Conservation (phyloP, 2,329 filamentous ascomycete genomes). For the Exophiala sp. region DNA sequence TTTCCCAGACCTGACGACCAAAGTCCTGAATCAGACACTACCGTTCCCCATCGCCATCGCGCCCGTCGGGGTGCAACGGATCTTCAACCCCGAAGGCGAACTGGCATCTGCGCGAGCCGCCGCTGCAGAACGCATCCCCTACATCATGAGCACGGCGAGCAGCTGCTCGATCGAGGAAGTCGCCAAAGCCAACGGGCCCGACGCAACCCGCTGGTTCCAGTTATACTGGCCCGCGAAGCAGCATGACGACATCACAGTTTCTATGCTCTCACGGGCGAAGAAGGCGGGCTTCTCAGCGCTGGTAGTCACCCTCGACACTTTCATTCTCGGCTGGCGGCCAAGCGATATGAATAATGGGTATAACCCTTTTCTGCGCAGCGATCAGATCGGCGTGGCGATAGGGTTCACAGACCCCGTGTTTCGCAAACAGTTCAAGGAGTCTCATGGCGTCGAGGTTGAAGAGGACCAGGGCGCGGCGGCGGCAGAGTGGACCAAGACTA, state of each 20-base stretch:
- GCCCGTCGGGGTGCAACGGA: constrained; percentile 62
- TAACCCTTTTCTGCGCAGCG: constrained; percentile 51
- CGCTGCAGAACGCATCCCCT: constrained; percentile 56
- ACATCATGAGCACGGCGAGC: constrained; percentile 61
- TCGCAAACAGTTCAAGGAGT: constrained; percentile 49
- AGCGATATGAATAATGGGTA: constrained; percentile 57
- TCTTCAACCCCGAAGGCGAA: constrained; percentile 62
- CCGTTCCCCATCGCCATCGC: constrained; percentile 49
- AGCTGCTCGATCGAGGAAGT: constrained; percentile 61
- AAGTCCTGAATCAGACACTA: constrained; percentile 48
- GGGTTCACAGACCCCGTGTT: constrained; percentile 66
- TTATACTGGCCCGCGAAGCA: constrained; percentile 67
- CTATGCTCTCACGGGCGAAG: constrained; percentile 57
- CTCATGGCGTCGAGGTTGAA: constrained; percentile 35
- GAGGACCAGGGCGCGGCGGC: constrained; percentile 47
- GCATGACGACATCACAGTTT: constrained; percentile 52
- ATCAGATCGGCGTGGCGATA: constrained; percentile 48
- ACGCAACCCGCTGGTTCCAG: constrained; percentile 60
- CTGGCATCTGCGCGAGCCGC: constrained; percentile 59
- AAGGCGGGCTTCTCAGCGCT: constrained; percentile 58
- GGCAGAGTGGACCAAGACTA: constrained; percentile 47
- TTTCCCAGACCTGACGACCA: constrained; percentile 45
- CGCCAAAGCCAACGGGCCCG: constrained; percentile 50
- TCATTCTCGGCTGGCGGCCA: constrained; percentile 62
- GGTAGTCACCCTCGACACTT: constrained; percentile 68